A percentile compares a stretch with the other conserved stretches of the same genome.
Evolutionary conservation across 257 asterid species (phyloP).

Genomic region (Anisodus acutangulus): DNA sequence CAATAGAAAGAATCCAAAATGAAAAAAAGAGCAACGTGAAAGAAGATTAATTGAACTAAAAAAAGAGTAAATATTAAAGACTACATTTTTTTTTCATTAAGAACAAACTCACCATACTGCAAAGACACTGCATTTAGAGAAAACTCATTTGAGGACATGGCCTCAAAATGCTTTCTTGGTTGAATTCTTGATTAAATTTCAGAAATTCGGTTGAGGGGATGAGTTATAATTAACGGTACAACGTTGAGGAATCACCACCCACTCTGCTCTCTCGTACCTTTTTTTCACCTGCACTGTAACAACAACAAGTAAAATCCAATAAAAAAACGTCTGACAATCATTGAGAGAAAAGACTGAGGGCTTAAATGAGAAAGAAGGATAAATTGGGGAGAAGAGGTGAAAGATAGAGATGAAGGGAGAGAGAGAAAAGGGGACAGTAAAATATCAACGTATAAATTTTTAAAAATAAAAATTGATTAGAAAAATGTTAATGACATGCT

Average conservation of each 20-base stretch:
- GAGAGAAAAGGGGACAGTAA: too few relatives aligned
- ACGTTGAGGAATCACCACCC: background rate
- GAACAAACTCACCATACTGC: conserved; percentile 68
- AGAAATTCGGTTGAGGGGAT: conserved; percentile 53
- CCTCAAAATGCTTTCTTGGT: conserved; percentile 53
- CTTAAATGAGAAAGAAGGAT: too few relatives aligned
- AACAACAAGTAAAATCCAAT: too few relatives aligned
- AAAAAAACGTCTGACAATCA: too few relatives aligned
- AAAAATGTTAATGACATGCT: too few relatives aligned
- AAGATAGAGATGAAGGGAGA: too few relatives aligned
- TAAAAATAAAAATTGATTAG: too few relatives aligned
- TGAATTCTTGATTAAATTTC: conserved; percentile 48
- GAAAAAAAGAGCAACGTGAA: background rate
- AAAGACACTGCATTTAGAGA: conserved; percentile 77
- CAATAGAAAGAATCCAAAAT: background rate
- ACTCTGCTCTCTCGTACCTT: too few relatives aligned
- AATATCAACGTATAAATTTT: too few relatives aligned
- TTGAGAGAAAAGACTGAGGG: too few relatives aligned
- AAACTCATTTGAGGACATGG: conserved; percentile 75
- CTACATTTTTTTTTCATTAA: background rate
- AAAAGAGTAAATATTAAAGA: background rate
- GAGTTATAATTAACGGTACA: conserved; percentile 34
- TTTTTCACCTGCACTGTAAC: too few relatives aligned
- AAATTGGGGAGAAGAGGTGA: too few relatives aligned
- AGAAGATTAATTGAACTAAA: background rate